These are phyloP conservation scores for Leucocoprinus sp. DNA, from an alignment of 768 basidiomycete genomes.

Conservation along the genomic window DNA sequence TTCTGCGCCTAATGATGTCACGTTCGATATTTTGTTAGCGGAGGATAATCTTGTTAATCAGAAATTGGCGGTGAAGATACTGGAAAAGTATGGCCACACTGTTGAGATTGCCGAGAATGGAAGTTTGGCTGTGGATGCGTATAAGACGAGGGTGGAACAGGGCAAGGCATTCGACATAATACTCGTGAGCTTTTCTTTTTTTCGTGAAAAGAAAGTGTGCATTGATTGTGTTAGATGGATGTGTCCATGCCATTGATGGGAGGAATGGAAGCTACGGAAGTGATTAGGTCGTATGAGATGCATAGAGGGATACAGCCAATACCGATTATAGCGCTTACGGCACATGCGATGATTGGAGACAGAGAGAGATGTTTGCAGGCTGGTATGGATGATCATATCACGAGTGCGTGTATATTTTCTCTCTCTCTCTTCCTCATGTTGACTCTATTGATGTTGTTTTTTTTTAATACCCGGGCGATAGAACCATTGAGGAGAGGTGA, in stretches of 20 bases:
- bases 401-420: conserved; percentile 41
- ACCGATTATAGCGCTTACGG: conserved; percentile 95
- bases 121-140: conserved; percentile 84
- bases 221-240: conserved; percentile 64
- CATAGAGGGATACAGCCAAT: conserved; percentile 61
- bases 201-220: not conserved
- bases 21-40: conserved; percentile 89
- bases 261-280: conserved; percentile 93
- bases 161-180: conserved; percentile 85
- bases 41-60: conserved; percentile 97
- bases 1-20: conserved; percentile 75
- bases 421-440: not conserved
- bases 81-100: conserved; percentile 92
- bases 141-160: conserved; percentile 67
- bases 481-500: conserved; percentile 77
- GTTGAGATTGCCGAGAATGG: conserved; percentile 99
- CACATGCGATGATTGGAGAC: conserved; percentile 93
- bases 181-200: conserved; percentile 46
- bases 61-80: conserved; percentile 91
- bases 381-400: conserved; percentile 71
- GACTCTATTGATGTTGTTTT: conserved; percentile 8
- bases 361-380: conserved; percentile 42
- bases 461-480: conserved; percentile 22
- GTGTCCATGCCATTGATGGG: conserved; percentile 99
- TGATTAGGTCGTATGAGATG: conserved; percentile 81